phyloP scores from a whole-genome alignment of 2,329 filamentous ascomycete species.

The Cytospora leucostoma region DNA sequence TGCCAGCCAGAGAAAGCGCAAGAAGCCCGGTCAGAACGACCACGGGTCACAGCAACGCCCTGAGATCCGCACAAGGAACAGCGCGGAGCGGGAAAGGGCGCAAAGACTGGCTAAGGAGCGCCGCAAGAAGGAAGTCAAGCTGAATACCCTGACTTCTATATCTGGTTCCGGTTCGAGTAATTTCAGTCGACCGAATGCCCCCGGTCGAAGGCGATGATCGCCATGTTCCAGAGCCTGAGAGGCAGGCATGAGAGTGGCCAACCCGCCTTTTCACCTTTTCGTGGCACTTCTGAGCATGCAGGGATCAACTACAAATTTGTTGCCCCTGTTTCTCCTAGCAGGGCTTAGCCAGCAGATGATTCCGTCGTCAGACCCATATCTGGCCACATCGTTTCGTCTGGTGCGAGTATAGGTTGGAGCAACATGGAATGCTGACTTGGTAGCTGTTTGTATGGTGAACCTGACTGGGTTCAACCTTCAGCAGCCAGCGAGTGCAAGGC shows the following conservation, averaged over 20 bases:
- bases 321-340: not conserved
- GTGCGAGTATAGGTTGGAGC: not conserved
- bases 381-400: not conserved
- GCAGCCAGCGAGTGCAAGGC: not conserved
- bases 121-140: constrained; percentile 66
- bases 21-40: constrained; percentile 15
- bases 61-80: constrained; percentile 40
- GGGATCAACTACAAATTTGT: no score
- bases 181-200: constrained; percentile 4
- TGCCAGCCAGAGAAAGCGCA: constrained; percentile 36
- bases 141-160: constrained; percentile 64
- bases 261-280: not conserved
- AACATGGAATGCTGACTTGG: not conserved
- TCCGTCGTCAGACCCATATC: not conserved
- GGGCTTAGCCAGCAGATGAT: not conserved
- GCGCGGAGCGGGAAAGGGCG: constrained; percentile 49
- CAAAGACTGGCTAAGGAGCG: constrained; percentile 58
- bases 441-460: not conserved
- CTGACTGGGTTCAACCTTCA: not conserved
- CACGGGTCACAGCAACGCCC: constrained; percentile 21
- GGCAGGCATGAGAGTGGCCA: not conserved
- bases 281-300: not conserved
- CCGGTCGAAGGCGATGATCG: not conserved
- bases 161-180: constrained; percentile 44
- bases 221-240: not conserved